Evolutionary conservation across 2,329 filamentous ascomycete genomes (phyloP).

Genomic region (Arachnomyces sp.): DNA sequence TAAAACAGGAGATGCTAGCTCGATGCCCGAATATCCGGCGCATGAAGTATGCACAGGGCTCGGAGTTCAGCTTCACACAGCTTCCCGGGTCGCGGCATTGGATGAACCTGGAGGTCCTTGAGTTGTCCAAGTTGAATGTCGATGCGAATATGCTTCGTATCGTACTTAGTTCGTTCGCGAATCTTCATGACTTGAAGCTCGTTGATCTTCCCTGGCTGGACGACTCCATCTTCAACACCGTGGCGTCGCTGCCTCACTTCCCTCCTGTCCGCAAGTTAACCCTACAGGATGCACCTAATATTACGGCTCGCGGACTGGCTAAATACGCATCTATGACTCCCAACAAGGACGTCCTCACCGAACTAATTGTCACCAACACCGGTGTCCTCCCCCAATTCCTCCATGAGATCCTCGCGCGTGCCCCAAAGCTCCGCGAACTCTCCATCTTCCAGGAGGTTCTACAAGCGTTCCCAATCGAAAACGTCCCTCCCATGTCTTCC

Average conservation of each 20-base stretch:
- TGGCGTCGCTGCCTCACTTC: constrained; percentile 61
- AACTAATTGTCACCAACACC: constrained; percentile 64
- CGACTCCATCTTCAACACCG: constrained; percentile 66
- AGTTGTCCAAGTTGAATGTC: constrained; percentile 30
- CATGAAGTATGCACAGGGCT: constrained; percentile 75
- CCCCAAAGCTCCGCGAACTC: constrained; percentile 39
- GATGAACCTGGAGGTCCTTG: constrained; percentile 35
- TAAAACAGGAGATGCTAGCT: constrained; percentile 77
- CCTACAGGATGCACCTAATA: constrained; percentile 60
- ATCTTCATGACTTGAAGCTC: constrained; percentile 67
- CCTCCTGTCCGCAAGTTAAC: constrained; percentile 67
- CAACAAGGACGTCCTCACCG: constrained; percentile 54
- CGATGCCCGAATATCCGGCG: constrained; percentile 77
- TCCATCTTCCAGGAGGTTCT: constrained; percentile 51
- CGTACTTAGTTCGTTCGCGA: constrained; percentile 59
- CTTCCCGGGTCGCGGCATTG: constrained; percentile 51
- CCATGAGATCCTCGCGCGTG: constrained; percentile 34
- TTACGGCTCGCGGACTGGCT: constrained; percentile 65
- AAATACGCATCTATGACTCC: constrained; percentile 58
- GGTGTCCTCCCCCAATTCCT: constrained; percentile 48
- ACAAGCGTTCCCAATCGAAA: constrained; percentile 49
- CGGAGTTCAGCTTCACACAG: constrained; percentile 68
- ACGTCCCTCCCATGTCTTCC: constrained; percentile 59
- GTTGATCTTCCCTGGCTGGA: constrained; percentile 62
- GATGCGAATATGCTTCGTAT: constrained; percentile 50